phyloP scores from a whole-genome alignment of 2,329 filamentous ascomycete genomes.

The Alternaria sp. region DNA sequence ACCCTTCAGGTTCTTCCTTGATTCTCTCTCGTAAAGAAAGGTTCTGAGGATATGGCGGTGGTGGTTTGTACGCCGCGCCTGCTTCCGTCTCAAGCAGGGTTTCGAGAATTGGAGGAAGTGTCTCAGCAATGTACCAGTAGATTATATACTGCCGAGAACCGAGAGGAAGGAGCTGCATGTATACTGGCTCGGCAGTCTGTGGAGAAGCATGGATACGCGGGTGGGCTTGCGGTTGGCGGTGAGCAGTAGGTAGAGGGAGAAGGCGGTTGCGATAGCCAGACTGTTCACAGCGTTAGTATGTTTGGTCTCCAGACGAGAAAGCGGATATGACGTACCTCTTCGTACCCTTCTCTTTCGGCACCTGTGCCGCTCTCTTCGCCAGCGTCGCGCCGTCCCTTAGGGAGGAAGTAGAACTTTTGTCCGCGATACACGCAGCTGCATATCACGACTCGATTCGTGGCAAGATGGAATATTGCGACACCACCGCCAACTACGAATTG shows the following conservation, averaged over 20 bases:
- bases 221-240: constrained; percentile 54
- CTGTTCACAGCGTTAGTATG: neutral
- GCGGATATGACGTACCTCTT: constrained; percentile 52
- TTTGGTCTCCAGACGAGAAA: neutral
- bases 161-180: constrained; percentile 56
- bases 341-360: constrained; percentile 60
- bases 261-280: constrained; percentile 59
- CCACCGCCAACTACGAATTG: constrained; percentile 48
- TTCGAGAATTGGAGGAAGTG: constrained; percentile 52
- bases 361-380: constrained; percentile 54
- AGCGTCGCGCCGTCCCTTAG: constrained; percentile 59
- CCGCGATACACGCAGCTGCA: constrained; percentile 53
- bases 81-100: constrained; percentile 29
- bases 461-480: constrained; percentile 61
- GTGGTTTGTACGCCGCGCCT: constrained; percentile 47
- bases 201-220: constrained; percentile 32
- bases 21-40: constrained; percentile 52
- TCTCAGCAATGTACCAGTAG: constrained; percentile 60
- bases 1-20: constrained; percentile 50
- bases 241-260: constrained; percentile 55
- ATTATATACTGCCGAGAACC: constrained; percentile 53
- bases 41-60: constrained; percentile 47
- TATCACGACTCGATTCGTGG: constrained; percentile 56
- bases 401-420: constrained; percentile 56
- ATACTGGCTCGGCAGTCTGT: constrained; percentile 55